phyloP scores from a whole-genome alignment of 2,329 filamentous ascomycete genomes.

The Teratosphaeria pseudoeucalypti region DNA sequence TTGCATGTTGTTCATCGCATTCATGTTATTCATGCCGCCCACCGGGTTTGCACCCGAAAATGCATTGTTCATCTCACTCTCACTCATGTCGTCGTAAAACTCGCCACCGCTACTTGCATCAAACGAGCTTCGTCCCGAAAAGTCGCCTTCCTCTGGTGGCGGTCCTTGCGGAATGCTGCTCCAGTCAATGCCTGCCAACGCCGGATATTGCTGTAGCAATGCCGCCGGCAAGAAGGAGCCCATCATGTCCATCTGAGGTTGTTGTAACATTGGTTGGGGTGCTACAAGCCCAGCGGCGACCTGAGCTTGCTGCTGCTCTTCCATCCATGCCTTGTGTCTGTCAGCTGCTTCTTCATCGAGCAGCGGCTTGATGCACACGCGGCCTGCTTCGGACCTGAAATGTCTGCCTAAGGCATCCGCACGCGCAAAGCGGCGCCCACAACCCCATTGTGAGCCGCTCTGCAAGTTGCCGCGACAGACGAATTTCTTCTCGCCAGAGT shows the following conservation, averaged over 20 bases:
- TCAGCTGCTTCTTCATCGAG: constrained; percentile 88
- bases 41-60: constrained; percentile 10
- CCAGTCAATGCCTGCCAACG: constrained; percentile 86
- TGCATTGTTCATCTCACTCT: constrained; percentile 32
- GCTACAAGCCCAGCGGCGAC: constrained; percentile 27
- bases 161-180: constrained; percentile 53
- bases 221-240: constrained; percentile 72
- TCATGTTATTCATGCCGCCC: constrained; percentile 13
- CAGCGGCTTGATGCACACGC: constrained; percentile 94
- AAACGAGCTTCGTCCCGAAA: constrained; percentile 71
- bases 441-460: constrained; percentile 77
- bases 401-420: constrained; percentile 78
- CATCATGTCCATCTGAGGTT: constrained; percentile 41
- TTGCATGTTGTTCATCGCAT: constrained; percentile 5
- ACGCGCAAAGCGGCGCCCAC: constrained; percentile 82
- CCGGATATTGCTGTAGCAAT: constrained; percentile 82
- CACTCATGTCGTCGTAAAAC: constrained; percentile 59
- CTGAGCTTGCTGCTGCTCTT: constrained; percentile 37
- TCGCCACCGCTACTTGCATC: constrained; percentile 60
- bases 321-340: constrained; percentile 63
- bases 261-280: constrained; percentile 20
- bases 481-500: constrained; percentile 97
- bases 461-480: constrained; percentile 89
- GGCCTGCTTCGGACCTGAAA: constrained; percentile 89
- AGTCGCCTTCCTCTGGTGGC: constrained; percentile 37